phyloP scores from a whole-genome alignment of 257 asterid genomes.

The Henckelia pumila region DNA sequence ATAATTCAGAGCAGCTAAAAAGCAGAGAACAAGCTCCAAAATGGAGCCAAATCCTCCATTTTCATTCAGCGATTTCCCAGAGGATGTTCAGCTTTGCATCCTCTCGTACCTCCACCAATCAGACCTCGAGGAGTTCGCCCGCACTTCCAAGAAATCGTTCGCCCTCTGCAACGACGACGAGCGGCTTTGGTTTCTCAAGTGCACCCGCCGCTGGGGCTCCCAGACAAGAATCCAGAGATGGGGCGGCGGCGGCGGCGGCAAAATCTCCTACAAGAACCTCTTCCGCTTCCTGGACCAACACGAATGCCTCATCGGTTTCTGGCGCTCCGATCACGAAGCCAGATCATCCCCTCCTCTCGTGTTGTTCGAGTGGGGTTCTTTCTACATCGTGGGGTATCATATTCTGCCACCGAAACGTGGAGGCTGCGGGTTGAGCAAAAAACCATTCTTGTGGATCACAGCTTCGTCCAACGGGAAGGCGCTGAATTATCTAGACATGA shows the following conservation, averaged over 20 bases:
- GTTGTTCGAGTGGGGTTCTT: slow-evolving; percentile 84
- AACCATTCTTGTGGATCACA: slow-evolving; percentile 64
- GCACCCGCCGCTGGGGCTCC: slow-evolving; percentile 90
- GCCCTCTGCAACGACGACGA: slow-evolving; percentile 70
- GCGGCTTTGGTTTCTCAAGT: no score
- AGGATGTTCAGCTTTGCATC: slow-evolving; percentile 85
- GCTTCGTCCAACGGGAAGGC: slow-evolving; percentile 53
- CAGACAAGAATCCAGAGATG: slow-evolving; percentile 67
- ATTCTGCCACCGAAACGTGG: slow-evolving; percentile 48
- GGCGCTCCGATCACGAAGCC: no score
- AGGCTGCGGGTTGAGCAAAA: slow-evolving; percentile 54
- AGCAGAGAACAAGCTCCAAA: no score
- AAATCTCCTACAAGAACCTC: slow-evolving; percentile 53
- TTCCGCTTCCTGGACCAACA: slow-evolving; percentile 56
- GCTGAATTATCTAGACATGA: slow-evolving; percentile 66
- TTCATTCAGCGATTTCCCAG: slow-evolving; percentile 85
- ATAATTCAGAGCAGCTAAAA: no score
- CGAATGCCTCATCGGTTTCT: slow-evolving; percentile 78
- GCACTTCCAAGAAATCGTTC: slow-evolving; percentile 65
- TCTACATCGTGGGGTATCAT: slow-evolving; percentile 59
- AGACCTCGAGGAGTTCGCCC: slow-evolving; percentile 64
- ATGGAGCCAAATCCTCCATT: slow-evolving; percentile 28
- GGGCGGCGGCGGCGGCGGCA: slow-evolving; percentile 72
- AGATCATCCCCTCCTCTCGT: no score
- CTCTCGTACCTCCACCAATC: slow-evolving; percentile 70